Base-by-base conservation (phyloP, 768 basidiomycete species). In the Cyclocybe aegerita region DNA sequence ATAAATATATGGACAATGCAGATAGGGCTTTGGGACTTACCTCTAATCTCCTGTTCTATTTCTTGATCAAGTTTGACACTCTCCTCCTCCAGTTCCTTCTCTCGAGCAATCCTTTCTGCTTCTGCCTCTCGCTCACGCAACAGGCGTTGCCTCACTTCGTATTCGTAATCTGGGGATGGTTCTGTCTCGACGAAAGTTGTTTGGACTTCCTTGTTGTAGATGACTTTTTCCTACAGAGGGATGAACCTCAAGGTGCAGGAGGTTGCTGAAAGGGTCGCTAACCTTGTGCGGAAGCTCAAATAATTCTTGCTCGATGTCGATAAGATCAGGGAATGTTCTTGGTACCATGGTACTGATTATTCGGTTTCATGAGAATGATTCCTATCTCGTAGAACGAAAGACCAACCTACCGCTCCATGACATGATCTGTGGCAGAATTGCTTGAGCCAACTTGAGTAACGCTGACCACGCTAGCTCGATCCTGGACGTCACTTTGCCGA, bases 271-370 rank as follows among this genome's bases (percentile, higher is more conserved):
- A 23, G 5, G 12, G 7, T 60, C 73, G 41, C 48, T 23, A 23
- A 92, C 93, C 74, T 88, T 92, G 60, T 88, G 84, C 2, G 93
- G 93, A 9, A 94, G 71, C 59, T 95, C 93, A 58, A 92, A 96
- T 4, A 97, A 71, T 62, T 97, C 94, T 61, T 92, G 86, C 56
- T 93, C 90, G 12, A 90, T 78, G 57, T 96, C 91, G 43, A 96
- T 81, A n/a, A 93, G 77, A 62, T 92, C 90, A n/a, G 81, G 80
- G 38, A 83, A 72, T 30, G 79, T 75, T 38, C 88, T 77, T 9
- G 86, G 83, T 4, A 79, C 83, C 60, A 90, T 73, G 39, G 73
- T 73, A 50, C 87, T 90, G 54, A 52, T 56, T 23, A 9, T 46
- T 46, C 40, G 55, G 38, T 43, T n/a, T 43, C 16, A 17, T 17